Percentiles rank a stretch among this genome's conserved stretches.
Evolutionary conservation across 345 rosid genomes (phyloP).

Genomic region (Syzygium jambos): DNA sequence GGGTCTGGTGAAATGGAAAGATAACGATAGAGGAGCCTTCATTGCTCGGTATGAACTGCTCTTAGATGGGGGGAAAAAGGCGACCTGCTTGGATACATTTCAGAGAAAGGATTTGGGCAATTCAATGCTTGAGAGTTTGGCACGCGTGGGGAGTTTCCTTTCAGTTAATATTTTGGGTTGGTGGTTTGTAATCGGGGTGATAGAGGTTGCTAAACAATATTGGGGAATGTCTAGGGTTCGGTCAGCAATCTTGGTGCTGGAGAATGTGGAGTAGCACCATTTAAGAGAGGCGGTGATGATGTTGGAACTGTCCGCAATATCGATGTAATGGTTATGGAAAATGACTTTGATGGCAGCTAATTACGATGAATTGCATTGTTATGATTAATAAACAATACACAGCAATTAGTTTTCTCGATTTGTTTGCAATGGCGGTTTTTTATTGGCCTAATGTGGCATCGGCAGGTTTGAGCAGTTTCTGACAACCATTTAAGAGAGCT

Average conservation of each 20-base stretch:
- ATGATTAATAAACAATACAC: neutral
- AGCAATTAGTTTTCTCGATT: neutral
- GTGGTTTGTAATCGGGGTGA: neutral
- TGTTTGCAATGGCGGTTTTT: neutral
- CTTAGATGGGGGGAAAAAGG: neutral
- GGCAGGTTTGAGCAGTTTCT: neutral
- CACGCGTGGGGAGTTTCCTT: neutral
- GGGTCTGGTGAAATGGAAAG: neutral
- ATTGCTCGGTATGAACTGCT: neutral
- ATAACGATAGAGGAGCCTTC: neutral
- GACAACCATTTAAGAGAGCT: neutral
- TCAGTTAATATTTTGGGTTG: neutral
- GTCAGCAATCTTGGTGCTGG: neutral
- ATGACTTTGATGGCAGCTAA: neutral
- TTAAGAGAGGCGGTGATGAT: neutral
- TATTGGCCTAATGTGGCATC: fast-evolving
- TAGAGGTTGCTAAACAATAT: neutral
- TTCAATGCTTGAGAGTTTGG: neutral
- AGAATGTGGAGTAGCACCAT: neutral
- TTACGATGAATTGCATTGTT: neutral
- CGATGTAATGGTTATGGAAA: neutral
- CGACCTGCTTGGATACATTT: neutral
- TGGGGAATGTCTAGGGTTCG: neutral
- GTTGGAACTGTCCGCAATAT: neutral
- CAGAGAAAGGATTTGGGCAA: neutral